Conservation (phyloP, 2,329 filamentous ascomycete species). For the Lecanicillium sp. region DNA sequence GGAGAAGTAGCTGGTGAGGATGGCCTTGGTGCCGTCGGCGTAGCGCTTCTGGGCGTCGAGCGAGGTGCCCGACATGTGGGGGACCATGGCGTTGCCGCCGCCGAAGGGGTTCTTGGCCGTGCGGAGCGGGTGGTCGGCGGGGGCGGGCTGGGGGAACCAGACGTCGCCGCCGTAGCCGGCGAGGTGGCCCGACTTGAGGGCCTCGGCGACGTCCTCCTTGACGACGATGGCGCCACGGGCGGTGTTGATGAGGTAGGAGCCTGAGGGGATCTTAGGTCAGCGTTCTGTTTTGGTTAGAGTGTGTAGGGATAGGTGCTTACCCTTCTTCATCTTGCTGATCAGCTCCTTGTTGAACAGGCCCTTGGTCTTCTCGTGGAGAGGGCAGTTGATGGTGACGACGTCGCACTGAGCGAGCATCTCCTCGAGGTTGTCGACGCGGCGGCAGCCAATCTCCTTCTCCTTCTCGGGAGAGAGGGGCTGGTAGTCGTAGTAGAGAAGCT, state of each 20-base stretch:
- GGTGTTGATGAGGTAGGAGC: conserved; percentile 97
- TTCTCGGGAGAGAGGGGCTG: conserved; percentile 80
- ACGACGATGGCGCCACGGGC: conserved; percentile 98
- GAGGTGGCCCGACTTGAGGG: conserved; percentile 85
- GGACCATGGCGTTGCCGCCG: conserved; percentile 97
- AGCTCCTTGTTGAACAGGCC: conserved; percentile 98
- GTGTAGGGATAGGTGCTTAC: conserved; percentile 35
- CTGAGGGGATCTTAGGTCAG: conserved; percentile 31
- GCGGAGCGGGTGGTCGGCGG: conserved; percentile 86
- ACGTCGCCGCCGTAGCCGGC: conserved; percentile 84
- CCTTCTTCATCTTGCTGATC: conserved; percentile 98
- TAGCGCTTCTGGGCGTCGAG: conserved; percentile 95
- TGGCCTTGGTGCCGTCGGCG: conserved; percentile 79
- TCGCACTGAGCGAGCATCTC: conserved; percentile 94
- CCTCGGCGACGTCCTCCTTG: conserved; percentile 96
- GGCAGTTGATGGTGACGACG: conserved; percentile 98
- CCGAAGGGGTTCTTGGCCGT: conserved; percentile 91
- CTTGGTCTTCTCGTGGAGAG: conserved; percentile 94
- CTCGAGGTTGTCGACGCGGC: conserved; percentile 81
- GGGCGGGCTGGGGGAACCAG: conserved; percentile 97
- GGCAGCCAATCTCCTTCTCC: conserved; percentile 93
- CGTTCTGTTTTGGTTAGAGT: background rate
- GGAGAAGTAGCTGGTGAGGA: conserved; percentile 84
- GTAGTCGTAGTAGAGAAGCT: conserved; percentile 99
- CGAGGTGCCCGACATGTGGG: conserved; percentile 98